A percentile compares a stretch with the other conserved stretches of the same genome.
Evolutionary conservation across 2,329 filamentous ascomycete genomes (phyloP).

Genomic region (Trichoderma sp.): DNA sequence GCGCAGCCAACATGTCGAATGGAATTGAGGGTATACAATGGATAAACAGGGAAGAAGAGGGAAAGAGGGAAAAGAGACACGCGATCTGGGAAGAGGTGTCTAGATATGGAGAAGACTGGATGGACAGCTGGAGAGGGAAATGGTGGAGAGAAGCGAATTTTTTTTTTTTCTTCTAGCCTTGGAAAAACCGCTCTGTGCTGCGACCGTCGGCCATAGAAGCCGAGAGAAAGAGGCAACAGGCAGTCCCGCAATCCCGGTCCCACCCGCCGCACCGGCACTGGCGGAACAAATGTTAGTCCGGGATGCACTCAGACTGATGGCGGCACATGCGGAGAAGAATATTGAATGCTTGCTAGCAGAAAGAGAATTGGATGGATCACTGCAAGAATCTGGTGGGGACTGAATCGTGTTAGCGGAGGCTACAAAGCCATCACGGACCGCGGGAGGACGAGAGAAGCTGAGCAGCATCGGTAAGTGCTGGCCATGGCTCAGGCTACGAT

Average conservation of each 20-base stretch:
- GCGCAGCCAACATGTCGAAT: conserved; percentile 68
- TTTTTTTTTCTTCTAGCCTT: conserved; percentile 30
- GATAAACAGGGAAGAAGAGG: conserved; percentile 33
- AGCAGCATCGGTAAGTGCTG: neutral
- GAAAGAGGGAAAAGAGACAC: conserved; percentile 26
- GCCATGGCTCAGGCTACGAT: conserved; percentile 6
- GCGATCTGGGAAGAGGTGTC: conserved; percentile 32
- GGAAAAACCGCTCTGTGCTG: conserved; percentile 14
- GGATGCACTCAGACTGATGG: neutral
- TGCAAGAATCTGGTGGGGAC: neutral
- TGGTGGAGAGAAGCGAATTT: conserved; percentile 35
- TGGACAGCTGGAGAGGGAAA: conserved; percentile 26
- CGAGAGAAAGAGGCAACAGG: conserved; percentile 41
- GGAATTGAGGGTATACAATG: conserved; percentile 37
- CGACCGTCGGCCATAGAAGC: conserved; percentile 42
- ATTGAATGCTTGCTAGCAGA: neutral
- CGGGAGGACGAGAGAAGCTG: neutral
- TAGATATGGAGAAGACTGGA: conserved; percentile 29
- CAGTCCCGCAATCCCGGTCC: conserved; percentile 24
- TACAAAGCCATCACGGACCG: neutral
- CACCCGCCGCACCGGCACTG: conserved; percentile 10
- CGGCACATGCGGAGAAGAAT: neutral
- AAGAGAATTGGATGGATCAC: neutral
- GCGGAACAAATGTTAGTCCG: conserved; percentile 10
- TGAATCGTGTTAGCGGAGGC: neutral